Evolutionary conservation across 257 asterid species (phyloP).

Genomic region (Solanum appendiculatum): DNA sequence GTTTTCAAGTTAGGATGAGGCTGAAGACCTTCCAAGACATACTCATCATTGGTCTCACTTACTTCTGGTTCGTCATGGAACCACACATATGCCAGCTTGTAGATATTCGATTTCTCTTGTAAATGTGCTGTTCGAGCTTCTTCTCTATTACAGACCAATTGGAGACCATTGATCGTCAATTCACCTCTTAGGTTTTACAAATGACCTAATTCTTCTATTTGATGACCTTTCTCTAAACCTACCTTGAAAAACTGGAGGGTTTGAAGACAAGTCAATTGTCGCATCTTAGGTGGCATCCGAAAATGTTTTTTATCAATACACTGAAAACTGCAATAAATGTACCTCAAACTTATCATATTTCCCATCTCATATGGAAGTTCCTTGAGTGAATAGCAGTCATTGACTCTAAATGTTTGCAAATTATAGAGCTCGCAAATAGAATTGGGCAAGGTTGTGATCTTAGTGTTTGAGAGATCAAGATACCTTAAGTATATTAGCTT

Average conservation of each 20-base stretch:
- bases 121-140: neutral
- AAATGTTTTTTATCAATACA: no score
- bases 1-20: constrained; percentile 10
- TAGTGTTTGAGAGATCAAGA: constrained; percentile 7
- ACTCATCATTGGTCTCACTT: neutral
- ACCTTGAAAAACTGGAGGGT: neutral
- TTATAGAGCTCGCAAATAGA: neutral
- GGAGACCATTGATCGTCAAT: neutral
- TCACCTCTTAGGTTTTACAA: neutral
- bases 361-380: constrained; percentile 3
- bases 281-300: neutral
- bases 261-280: neutral
- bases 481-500: constrained; percentile 5
- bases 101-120: neutral
- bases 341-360: constrained; percentile 3
- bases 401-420: constrained; percentile 6
- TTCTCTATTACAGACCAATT: neutral
- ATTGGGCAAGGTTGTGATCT: neutral
- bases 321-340: neutral
- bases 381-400: no score
- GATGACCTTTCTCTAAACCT: neutral
- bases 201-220: neutral
- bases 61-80: neutral
- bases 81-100: neutral
- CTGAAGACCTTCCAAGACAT: constrained; percentile 13